Conservation (phyloP, 2,329 filamentous ascomycete species). For the Chaetomium strumarium region DNA sequence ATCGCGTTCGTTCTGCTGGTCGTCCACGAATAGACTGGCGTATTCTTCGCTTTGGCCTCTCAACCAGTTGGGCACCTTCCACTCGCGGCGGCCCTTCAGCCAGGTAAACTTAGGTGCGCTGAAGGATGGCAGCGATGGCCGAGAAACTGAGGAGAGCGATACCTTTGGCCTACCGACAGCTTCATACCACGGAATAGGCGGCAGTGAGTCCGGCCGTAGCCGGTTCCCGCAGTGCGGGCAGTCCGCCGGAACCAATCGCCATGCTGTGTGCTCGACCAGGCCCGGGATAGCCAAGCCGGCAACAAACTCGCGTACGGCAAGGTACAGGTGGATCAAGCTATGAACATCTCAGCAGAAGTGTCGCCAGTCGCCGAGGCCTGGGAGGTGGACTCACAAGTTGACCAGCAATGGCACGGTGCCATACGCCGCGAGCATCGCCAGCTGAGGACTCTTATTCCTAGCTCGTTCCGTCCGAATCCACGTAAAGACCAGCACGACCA, state of each 20-base stretch:
- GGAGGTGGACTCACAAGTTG: conserved; percentile 33
- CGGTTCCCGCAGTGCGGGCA: conserved; percentile 37
- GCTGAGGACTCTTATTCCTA: conserved; percentile 22
- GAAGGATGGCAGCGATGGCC: conserved; percentile 6
- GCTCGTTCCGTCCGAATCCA: conserved; percentile 29
- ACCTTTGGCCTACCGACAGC: conserved; percentile 17
- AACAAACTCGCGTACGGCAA: conserved; percentile 34
- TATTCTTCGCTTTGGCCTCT: conserved; percentile 5
- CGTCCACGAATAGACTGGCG: conserved; percentile 16
- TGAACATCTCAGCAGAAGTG: neutral
- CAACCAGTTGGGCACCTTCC: conserved; percentile 14
- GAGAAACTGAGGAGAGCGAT: conserved; percentile 2
- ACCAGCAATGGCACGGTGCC: conserved; percentile 37
- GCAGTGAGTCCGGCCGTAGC: conserved; percentile 33
- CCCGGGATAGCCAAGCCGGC: conserved; percentile 36
- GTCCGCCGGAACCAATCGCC: conserved; percentile 34
- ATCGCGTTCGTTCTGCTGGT: conserved; percentile 14
- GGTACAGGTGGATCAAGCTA: conserved; percentile 35
- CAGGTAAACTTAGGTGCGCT: conserved; percentile 1
- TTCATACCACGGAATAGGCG: conserved; percentile 32
- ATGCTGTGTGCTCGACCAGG: conserved; percentile 35
- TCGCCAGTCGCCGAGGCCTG: neutral
- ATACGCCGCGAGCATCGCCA: conserved; percentile 39
- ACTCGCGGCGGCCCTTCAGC: conserved; percentile 7
- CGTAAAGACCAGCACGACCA: conserved; percentile 38